Evolutionary conservation across 192 early-diverging fungal species (phyloP), one percentile per base, ranked within the genome.

Genomic region (Coemansia guatemalensis): DNA sequence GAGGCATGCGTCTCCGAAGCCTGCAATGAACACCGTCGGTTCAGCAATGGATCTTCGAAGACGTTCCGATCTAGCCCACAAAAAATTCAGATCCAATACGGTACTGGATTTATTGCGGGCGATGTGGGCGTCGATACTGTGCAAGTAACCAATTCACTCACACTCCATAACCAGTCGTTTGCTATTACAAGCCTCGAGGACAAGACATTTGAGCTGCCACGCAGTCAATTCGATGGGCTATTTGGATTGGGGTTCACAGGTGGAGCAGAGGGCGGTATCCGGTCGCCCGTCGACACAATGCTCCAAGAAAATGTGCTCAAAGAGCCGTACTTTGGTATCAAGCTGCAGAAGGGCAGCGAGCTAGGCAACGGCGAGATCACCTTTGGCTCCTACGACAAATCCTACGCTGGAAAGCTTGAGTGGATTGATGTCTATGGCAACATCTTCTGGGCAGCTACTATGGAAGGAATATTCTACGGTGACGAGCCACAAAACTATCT

Each of bases 81-180:
- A 32, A 82, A 85, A 53, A 97, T 99, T 82, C 87, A 91, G 35
- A 96, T 99, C 69, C 93, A 89, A 57, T 99, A 99, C 62, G 96
- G 96, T 35, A 87, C 88, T 32, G 97, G 96, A 18, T 85, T 90
- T 14, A 85, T 99, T 44, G 95, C 97, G 59, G 97, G 97, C 22
- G 85, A 97, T 58, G 90, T 98, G 58, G 90, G 88, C 71, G 72
- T 81, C 48, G 95, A 97, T 55, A 81, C 66, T 1, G 66, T 81
- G 21, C 68, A 72, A 26, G 68, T 81, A 9, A 50, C 82, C 5
- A 68, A 61, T 12, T 58, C 66, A 2, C 70, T 80, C 24, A 44
- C 64, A 5, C 60, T 82, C 18, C 64, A 51, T 1, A 80, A 74
- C 56, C 83, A 84, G 63, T 69, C 69, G 39, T 82, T 84, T 67